Conservation (phyloP, 176 grass and related monocot species). For the Pharus latifolius region DNA sequence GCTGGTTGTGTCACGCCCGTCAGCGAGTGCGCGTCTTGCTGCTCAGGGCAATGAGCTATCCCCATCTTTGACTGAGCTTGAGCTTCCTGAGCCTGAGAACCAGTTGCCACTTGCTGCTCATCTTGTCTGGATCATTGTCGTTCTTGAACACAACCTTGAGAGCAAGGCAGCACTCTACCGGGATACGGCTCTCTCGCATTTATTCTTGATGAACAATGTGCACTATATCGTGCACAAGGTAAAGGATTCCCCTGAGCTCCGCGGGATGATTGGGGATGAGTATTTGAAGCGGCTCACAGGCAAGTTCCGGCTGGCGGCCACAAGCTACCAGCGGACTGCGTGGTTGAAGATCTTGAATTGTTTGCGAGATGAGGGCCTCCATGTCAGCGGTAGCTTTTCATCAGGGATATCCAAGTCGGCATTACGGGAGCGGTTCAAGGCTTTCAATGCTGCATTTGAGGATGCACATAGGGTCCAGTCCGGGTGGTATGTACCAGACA, state of each 20-base stretch:
- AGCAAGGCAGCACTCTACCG: slow-evolving; percentile 73
- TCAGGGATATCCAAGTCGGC: slow-evolving; percentile 75
- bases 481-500: slow-evolving; percentile 65
- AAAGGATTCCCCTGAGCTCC: slow-evolving; percentile 62
- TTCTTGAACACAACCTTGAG: slow-evolving; percentile 79
- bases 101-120: slow-evolving; percentile 57
- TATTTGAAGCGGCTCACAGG: slow-evolving; percentile 61
- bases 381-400: slow-evolving; percentile 74
- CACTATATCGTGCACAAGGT: slow-evolving; percentile 93
- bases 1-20: slow-evolving; percentile 59
- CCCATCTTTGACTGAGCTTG: slow-evolving; percentile 38
- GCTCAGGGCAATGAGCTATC: slow-evolving; percentile 20
- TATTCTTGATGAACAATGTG: slow-evolving; percentile 92
- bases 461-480: slow-evolving; percentile 68
- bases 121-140: slow-evolving; percentile 75
- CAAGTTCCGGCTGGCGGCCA: slow-evolving; percentile 49
- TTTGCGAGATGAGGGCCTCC: slow-evolving; percentile 76
- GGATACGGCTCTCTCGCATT: slow-evolving; percentile 49
- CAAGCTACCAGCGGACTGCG: slow-evolving; percentile 65
- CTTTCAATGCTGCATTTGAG: slow-evolving; percentile 81
- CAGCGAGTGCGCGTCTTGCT: slow-evolving; percentile 17
- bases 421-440: slow-evolving; percentile 72
- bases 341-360: slow-evolving; percentile 77
- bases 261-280: slow-evolving; percentile 50
- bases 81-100: slow-evolving; percentile 60